A percentile compares a stretch with the other conserved stretches of the same genome.
Conservation (phyloP, 2,329 filamentous ascomycete species). For the Aspergillus costaricaensis region DNA sequence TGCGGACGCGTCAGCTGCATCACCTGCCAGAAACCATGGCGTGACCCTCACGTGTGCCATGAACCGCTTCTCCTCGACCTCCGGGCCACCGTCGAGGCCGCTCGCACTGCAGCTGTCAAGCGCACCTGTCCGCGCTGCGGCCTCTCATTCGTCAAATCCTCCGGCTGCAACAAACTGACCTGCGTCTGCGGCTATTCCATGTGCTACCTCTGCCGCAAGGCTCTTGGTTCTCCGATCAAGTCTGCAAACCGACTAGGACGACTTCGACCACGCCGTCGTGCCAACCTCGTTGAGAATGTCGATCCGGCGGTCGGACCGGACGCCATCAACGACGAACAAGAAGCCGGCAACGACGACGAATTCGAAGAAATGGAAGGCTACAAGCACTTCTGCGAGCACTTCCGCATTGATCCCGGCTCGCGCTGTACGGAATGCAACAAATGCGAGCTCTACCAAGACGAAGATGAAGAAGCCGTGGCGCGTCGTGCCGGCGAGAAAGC, state of each 20-base stretch:
- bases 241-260: conserved; percentile 9
- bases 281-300: conserved; percentile 23
- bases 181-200: conserved; percentile 96
- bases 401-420: conserved; percentile 75
- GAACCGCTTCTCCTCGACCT: conserved; percentile 79
- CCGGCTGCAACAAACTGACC: conserved; percentile 94
- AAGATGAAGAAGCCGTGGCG: conserved; percentile 71
- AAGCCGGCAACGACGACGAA: conserved; percentile 7
- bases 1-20: conserved; percentile 77
- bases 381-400: conserved; percentile 94
- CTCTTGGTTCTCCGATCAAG: conserved; percentile 43
- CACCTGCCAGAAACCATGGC: conserved; percentile 78
- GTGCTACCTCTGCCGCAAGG: conserved; percentile 93
- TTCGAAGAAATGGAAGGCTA: conserved; percentile 67
- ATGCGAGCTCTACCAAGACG: conserved; percentile 72
- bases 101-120: conserved; percentile 91
- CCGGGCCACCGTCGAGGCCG: conserved; percentile 85
- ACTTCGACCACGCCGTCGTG: conserved; percentile 10
- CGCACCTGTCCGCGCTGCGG: conserved; percentile 90
- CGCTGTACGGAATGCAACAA: conserved; percentile 76
- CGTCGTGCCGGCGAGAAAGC: conserved; percentile 69
- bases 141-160: conserved; percentile 87
- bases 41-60: conserved; percentile 86
- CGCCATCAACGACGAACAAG: conserved; percentile 24
- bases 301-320: conserved; percentile 48